These are phyloP conservation scores for Eucalyptus guilfoylei DNA, from an alignment of 345 rosid genomes.

Conservation along the genomic window DNA sequence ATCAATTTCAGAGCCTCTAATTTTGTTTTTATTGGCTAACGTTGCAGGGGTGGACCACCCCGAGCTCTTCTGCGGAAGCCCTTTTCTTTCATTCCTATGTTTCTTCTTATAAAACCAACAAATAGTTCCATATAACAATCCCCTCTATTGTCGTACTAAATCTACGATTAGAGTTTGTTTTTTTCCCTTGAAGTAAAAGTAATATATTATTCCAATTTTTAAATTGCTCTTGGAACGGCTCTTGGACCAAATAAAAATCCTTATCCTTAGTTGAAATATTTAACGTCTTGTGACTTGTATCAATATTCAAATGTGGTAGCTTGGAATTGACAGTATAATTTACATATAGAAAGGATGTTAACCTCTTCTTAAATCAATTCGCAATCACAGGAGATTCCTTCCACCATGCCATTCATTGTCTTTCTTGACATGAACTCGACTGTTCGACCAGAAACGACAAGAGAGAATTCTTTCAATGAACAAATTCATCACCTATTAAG, in stretches of 20 bases:
- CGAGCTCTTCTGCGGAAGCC: neutral
- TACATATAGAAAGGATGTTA: too few species aligned
- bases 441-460: neutral
- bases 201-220: neutral
- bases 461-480: neutral
- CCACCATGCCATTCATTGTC: neutral
- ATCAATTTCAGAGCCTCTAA: neutral
- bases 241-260: neutral
- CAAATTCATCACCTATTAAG: neutral
- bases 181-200: too few species aligned
- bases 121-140: neutral
- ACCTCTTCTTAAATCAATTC: neutral
- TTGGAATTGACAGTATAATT: neutral
- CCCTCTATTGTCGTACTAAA: neutral
- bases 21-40: neutral
- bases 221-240: neutral
- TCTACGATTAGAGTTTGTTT: too few species aligned
- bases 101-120: too few species aligned
- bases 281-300: neutral
- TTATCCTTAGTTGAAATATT: neutral
- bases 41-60: neutral
- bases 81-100: too few species aligned
- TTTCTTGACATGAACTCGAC: neutral
- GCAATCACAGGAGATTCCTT: neutral
- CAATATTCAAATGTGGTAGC: neutral